These are phyloP conservation scores for Trichothecium roseum DNA, from an alignment of 2,329 filamentous ascomycete genomes.

Conservation along the genomic window DNA sequence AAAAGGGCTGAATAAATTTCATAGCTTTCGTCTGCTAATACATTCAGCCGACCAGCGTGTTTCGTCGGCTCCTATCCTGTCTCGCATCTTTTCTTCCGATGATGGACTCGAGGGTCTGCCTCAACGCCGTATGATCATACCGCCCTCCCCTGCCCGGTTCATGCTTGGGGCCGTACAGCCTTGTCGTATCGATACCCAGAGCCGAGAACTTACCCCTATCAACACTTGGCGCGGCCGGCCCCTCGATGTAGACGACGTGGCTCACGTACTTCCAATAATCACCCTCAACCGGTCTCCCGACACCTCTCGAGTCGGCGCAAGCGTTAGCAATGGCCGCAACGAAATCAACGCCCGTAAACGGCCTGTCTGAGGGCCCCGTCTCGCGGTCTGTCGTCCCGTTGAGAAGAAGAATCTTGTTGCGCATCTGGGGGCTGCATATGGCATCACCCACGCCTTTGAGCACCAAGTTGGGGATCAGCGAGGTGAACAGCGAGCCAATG, in stretches of 20 bases:
- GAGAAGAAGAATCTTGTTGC: constrained; percentile 71
- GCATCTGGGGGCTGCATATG: constrained; percentile 28
- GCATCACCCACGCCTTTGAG: constrained; percentile 62
- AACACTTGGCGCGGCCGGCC: constrained; percentile 57
- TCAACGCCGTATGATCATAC: constrained; percentile 69
- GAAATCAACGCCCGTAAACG: constrained; percentile 72
- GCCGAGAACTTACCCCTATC: constrained; percentile 51
- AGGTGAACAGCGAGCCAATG: constrained; percentile 90
- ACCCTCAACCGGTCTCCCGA: constrained; percentile 22
- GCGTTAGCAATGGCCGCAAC: constrained; percentile 69
- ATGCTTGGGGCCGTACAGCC: constrained; percentile 60
- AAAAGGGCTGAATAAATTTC: no score
- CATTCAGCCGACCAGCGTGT: constrained; percentile 27
- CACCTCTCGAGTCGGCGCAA: constrained; percentile 54
- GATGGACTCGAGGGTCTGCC: constrained; percentile 67
- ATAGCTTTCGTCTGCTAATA: neutral
- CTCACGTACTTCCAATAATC: constrained; percentile 65
- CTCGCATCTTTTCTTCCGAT: constrained; percentile 45
- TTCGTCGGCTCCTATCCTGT: constrained; percentile 29
- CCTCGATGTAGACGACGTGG: constrained; percentile 73
- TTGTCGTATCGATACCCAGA: constrained; percentile 67
- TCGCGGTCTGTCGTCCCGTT: constrained; percentile 82
- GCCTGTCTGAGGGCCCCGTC: constrained; percentile 57
- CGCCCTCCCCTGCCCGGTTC: constrained; percentile 32
- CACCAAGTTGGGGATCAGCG: constrained; percentile 72